Evolutionary conservation across 306 rosid genomes (phyloP).

Genomic region (Medicago lupulina): DNA sequence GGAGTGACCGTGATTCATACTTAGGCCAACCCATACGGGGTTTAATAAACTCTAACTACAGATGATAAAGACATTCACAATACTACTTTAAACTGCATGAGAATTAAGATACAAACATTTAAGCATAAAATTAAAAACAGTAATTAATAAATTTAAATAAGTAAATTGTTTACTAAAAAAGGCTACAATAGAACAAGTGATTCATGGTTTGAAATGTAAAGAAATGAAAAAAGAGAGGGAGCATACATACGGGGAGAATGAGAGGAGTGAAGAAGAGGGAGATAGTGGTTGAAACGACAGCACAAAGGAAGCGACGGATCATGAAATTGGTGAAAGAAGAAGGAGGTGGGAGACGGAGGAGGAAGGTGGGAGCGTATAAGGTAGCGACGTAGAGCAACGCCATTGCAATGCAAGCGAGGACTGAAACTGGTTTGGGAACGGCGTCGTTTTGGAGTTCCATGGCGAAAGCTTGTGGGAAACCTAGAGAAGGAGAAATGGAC

Average conservation of each 20-base stretch:
- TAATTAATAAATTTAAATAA: not conserved
- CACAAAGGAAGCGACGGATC: conserved; percentile 84
- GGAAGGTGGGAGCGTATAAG: conserved; percentile 76
- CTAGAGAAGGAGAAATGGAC: not conserved
- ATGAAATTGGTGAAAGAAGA: conserved; percentile 62
- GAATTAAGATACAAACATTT: not conserved
- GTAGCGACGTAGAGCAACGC: conserved; percentile 73
- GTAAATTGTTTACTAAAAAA: too few relatives aligned
- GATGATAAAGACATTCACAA: not conserved
- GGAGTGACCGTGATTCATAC: too few relatives aligned
- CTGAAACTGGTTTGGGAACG: conserved; percentile 58
- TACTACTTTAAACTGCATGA: not conserved
- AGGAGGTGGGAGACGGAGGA: conserved; percentile 85
- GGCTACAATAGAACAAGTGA: not conserved
- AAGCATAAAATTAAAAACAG: not conserved
- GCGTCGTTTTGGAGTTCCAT: conserved; percentile 57
- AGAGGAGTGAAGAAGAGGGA: conserved; percentile 60
- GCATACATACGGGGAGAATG: conserved; percentile 69
- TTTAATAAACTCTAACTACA: not conserved
- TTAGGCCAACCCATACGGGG: too few relatives aligned
- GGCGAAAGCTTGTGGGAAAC: conserved; percentile 32
- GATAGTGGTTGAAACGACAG: conserved; percentile 64
- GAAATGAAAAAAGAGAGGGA: conserved; percentile 2
- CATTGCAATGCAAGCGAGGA: conserved; percentile 61
- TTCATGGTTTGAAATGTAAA: too few relatives aligned